Percentiles rank a stretch among this genome's conserved stretches.
phyloP scores from a whole-genome alignment of 139 green algal genomes.

The Desmodesmus armatus region DNA sequence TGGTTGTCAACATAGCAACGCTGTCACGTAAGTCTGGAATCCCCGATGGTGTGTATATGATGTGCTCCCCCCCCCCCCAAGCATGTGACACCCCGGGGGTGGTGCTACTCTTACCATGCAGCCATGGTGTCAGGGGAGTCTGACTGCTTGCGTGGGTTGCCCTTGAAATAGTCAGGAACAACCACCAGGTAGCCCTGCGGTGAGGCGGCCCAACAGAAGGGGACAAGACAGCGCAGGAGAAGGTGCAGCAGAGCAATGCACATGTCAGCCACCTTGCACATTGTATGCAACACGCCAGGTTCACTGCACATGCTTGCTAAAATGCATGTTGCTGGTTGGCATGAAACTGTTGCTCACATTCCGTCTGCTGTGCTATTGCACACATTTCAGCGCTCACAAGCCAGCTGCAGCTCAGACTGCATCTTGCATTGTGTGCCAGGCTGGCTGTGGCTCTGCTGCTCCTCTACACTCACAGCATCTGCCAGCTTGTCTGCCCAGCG shows the following conservation, averaged over 20 bases:
- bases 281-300: not conserved
- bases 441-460: too few relatives aligned
- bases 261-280: not conserved
- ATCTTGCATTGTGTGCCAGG: too few relatives aligned
- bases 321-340: not conserved
- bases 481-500: slow-evolving; percentile 16
- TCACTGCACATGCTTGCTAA: not conserved
- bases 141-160: not conserved
- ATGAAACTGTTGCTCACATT: not conserved
- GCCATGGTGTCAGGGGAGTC: not conserved
- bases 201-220: too few relatives aligned
- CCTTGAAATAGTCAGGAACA: slow-evolving; percentile 10
- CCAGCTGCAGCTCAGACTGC: not conserved
- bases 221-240: too few relatives aligned
- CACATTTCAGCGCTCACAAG: not conserved
- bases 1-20: too few relatives aligned
- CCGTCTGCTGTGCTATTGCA: not conserved
- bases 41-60: too few relatives aligned
- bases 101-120: slow-evolving; percentile 2
- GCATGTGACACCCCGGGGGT: too few relatives aligned
- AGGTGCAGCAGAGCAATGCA: not conserved
- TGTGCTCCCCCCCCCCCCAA: too few relatives aligned
- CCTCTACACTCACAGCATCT: not conserved
- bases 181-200: slow-evolving; percentile 13
- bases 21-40: too few relatives aligned